A percentile compares a stretch with the other conserved stretches of the same genome.
phyloP scores from a whole-genome alignment of 176 grass and related monocot genomes.

The Oryza nivara region DNA sequence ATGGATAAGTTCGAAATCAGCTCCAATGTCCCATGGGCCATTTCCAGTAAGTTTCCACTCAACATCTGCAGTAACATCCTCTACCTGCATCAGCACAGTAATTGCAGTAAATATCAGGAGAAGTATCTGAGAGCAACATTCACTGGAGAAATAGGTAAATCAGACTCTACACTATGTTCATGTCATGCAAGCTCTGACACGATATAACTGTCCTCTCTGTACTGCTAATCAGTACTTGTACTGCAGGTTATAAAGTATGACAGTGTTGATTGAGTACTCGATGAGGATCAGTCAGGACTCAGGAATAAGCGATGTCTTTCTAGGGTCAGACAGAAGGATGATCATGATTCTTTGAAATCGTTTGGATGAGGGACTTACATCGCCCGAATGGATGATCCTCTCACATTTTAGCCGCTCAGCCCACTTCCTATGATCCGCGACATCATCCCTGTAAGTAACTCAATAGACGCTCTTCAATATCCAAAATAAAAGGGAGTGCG shows the following conservation, averaged over 20 bases:
- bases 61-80: slow-evolving; percentile 61
- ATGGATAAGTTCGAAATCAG: slow-evolving; percentile 70
- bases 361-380: slow-evolving; percentile 55
- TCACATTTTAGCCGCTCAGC: slow-evolving; percentile 60
- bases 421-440: slow-evolving; percentile 90
- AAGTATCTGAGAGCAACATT: slow-evolving; percentile 17
- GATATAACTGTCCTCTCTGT: neutral
- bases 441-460: slow-evolving; percentile 66
- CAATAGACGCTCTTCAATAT: slow-evolving; percentile 3
- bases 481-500: slow-evolving; percentile 18
- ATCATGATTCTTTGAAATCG: neutral
- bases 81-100: slow-evolving; percentile 51
- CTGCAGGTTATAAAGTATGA: neutral
- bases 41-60: slow-evolving; percentile 78
- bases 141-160: neutral
- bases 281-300: neutral
- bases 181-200: neutral
- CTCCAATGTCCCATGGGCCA: slow-evolving; percentile 80
- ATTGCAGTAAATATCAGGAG: slow-evolving; percentile 1
- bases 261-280: neutral
- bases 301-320: neutral
- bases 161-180: neutral
- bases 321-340: neutral
- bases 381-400: slow-evolving; percentile 75
- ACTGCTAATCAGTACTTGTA: no score